phyloP scores from a whole-genome alignment of 2,329 filamentous ascomycete genomes.

The Fusarium odoratissimum region DNA sequence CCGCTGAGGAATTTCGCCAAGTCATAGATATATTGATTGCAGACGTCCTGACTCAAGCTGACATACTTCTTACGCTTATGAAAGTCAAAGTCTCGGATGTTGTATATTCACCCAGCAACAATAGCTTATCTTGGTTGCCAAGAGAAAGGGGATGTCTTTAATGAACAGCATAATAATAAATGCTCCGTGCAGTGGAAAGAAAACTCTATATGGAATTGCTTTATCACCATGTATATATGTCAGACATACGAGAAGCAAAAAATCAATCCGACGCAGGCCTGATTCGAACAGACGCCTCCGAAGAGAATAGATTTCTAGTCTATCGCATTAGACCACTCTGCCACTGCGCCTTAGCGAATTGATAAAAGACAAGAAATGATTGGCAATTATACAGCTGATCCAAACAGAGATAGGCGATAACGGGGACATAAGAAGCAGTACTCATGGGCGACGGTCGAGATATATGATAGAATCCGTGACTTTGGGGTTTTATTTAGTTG shows the following conservation, averaged over 20 bases:
- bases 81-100: neutral
- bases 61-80: neutral
- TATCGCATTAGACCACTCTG: constrained; percentile 47
- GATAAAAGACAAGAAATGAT: rapidly evolving
- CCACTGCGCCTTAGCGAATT: constrained; percentile 40
- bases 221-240: neutral
- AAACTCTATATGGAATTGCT: neutral
- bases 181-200: neutral
- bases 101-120: constrained; percentile 11
- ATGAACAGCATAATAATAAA: neutral
- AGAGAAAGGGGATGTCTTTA: neutral
- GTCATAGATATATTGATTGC: neutral
- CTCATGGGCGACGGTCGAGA: too few species aligned
- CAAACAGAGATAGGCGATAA: rapidly evolving
- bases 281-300: constrained; percentile 47
- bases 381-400: rapidly evolving
- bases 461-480: neutral
- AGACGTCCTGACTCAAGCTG: neutral
- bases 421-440: neutral
- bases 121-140: neutral
- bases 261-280: constrained; percentile 40
- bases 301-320: constrained; percentile 47
- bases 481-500: too few species aligned
- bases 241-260: neutral
- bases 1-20: neutral